These are phyloP conservation scores for Populus tremula DNA, from an alignment of 345 rosid species.

Conservation along the genomic window DNA sequence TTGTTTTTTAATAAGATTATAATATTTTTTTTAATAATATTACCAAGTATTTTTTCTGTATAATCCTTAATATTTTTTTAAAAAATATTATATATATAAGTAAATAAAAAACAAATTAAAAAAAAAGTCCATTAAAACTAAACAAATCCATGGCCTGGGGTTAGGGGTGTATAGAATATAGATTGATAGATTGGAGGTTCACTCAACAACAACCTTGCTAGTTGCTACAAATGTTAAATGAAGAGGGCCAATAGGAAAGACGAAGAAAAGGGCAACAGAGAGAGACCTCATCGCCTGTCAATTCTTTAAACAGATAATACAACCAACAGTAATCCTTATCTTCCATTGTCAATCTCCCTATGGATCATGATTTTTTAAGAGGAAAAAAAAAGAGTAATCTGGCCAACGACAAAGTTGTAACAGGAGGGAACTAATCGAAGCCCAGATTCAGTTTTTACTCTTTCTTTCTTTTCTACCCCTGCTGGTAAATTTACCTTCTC, in stretches of 20 bases:
- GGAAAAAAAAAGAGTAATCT: neutral
- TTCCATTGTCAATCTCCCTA: neutral
- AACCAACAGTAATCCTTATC: neutral
- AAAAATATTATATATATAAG: too few species aligned
- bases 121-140: too few species aligned
- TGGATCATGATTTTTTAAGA: neutral
- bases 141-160: too few species aligned
- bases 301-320: neutral
- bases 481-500: neutral
- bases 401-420: conserved; percentile 13
- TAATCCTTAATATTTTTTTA: too few species aligned
- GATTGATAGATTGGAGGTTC: too few species aligned
- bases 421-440: neutral
- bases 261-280: neutral
- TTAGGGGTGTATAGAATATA: too few species aligned
- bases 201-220: too few species aligned
- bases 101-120: too few species aligned
- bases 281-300: neutral
- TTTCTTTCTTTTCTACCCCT: neutral
- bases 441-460: neutral
- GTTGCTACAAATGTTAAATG: neutral
- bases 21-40: too few species aligned
- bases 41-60: too few species aligned
- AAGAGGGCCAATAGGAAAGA: neutral
- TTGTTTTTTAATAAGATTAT: too few species aligned